phyloP scores from a whole-genome alignment of 306 rosid species.

The Malus sylvestris region DNA sequence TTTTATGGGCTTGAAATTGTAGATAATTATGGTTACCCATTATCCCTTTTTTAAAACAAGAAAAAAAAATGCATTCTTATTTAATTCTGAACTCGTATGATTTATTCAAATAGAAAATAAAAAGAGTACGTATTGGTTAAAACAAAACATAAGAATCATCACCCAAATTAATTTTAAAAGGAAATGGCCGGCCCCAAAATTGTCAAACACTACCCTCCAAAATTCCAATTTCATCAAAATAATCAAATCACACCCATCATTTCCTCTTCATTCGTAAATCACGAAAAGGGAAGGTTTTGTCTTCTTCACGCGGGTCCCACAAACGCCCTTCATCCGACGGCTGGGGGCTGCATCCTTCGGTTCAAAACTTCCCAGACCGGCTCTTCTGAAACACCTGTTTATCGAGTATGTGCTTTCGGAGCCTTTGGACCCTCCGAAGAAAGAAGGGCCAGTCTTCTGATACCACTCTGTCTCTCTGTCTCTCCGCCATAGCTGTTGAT shows the following conservation, averaged over 20 bases:
- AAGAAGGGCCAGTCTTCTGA: neutral
- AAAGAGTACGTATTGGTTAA: too few species aligned
- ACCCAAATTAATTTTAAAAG: neutral
- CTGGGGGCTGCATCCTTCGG: neutral
- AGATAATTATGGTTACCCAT: too few species aligned
- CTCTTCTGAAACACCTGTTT: too few species aligned
- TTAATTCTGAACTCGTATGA: too few species aligned
- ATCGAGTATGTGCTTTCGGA: too few species aligned
- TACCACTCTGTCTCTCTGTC: neutral
- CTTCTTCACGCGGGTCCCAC: neutral
- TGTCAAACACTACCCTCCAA: neutral
- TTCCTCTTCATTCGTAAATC: neutral
- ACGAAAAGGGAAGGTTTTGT: neutral
- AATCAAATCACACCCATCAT: neutral
- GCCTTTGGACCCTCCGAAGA: slow-evolving; percentile 44
- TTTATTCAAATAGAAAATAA: too few species aligned
- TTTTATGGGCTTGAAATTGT: too few species aligned
- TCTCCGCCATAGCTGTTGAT: slow-evolving; percentile 9
- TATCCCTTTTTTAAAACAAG: too few species aligned
- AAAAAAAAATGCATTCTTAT: too few species aligned
- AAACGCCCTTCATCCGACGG: neutral
- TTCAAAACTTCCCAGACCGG: neutral
- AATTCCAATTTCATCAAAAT: neutral
- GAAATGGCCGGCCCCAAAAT: neutral
- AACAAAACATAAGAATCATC: neutral